Evolutionary conservation across 176 grass and related monocot species (phyloP).

Genomic region (Tuctoria greenei): DNA sequence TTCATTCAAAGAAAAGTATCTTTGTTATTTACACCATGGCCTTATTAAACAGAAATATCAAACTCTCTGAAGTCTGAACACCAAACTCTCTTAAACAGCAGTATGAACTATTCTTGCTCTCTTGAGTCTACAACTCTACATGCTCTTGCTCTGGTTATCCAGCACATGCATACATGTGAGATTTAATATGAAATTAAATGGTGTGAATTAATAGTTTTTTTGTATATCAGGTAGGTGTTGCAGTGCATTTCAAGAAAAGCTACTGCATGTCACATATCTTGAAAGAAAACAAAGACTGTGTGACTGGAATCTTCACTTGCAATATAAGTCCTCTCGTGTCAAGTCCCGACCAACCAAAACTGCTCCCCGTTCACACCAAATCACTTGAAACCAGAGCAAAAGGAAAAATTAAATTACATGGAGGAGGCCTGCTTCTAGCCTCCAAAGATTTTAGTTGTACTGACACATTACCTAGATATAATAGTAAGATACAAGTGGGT

Average conservation of each 20-base stretch:
- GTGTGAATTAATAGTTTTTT: neutral
- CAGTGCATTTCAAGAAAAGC: conserved; percentile 10
- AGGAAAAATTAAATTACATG: neutral
- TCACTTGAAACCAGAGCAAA: neutral
- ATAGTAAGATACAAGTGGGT: neutral
- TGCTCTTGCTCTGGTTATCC: neutral
- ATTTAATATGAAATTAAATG: neutral
- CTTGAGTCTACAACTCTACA: conserved; percentile 9
- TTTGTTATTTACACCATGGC: conserved; percentile 36
- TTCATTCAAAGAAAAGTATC: neutral
- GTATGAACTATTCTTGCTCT: conserved; percentile 1
- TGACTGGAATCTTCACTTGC: neutral
- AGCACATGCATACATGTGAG: conserved; percentile 22
- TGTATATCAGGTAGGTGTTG: neutral
- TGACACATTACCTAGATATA: conserved; percentile 15
- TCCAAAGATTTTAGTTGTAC: neutral
- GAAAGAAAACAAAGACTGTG: neutral
- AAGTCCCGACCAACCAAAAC: conserved; percentile 12
- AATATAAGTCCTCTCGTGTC: neutral
- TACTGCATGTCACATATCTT: neutral
- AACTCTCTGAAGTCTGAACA: neutral
- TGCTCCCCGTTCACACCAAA: conserved; percentile 15
- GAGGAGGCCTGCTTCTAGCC: neutral
- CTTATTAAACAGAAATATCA: conserved; percentile 1
- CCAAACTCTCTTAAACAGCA: neutral